Evolutionary conservation across 78 protist species (phyloP).

Genomic region (Dictyostelium discoideum): dicty_2.7 NC_007091.3:1036501-1037000

Average conservation of each 20-base stretch:
- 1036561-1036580: constrained; percentile 92
- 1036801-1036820: not conserved
- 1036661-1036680: not conserved
- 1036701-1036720: constrained; percentile 88
- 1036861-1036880: not conserved
- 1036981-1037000: constrained; percentile 64
- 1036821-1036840: not conserved
- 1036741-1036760: constrained; percentile 84
- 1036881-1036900: not conserved
- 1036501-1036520: constrained; percentile 91
- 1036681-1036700: constrained; percentile 90
- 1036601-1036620: not conserved
- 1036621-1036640: not conserved
- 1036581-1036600: constrained; percentile 39
- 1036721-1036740: constrained; percentile 88
- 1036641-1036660: not conserved
- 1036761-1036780: constrained; percentile 56
- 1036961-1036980: constrained; percentile 72
- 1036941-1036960: not conserved
- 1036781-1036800: constrained; percentile 58
- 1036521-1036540: constrained; percentile 89
- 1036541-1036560: constrained; percentile 94
- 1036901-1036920: not conserved
- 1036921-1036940: not conserved
- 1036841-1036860: not conserved